These are phyloP conservation scores for Pholiota conissans DNA, from an alignment of 768 basidiomycete genomes.

Conservation along the genomic window DNA sequence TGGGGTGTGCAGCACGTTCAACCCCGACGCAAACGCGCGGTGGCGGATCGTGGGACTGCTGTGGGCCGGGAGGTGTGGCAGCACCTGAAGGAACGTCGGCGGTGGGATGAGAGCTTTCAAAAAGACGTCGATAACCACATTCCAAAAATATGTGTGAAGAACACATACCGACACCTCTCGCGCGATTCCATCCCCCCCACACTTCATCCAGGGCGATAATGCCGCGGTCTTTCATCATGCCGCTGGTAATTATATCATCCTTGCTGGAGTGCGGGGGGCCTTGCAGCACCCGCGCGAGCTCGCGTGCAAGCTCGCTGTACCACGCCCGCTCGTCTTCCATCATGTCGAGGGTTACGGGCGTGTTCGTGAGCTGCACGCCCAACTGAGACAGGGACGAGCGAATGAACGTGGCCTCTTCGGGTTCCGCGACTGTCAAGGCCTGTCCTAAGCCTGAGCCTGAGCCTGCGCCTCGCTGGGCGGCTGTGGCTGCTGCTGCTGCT, in stretches of 20 bases:
- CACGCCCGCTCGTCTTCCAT: slow-evolving; percentile 79
- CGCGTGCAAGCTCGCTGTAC: slow-evolving; percentile 77
- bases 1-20: slow-evolving; percentile 84
- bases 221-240: slow-evolving; percentile 79
- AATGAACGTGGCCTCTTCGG: slow-evolving; percentile 86
- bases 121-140: slow-evolving; percentile 1
- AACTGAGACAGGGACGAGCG: slow-evolving; percentile 88
- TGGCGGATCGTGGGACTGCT: slow-evolving; percentile 68
- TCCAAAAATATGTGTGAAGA: slow-evolving; percentile 1
- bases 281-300: slow-evolving; percentile 75
- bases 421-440: slow-evolving; percentile 48
- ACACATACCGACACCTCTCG: slow-evolving; percentile 80
- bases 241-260: slow-evolving; percentile 32
- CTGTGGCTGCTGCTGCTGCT: slow-evolving; percentile 21
- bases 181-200: slow-evolving; percentile 96
- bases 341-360: slow-evolving; percentile 89
- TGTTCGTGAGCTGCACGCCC: slow-evolving; percentile 74
- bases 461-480: slow-evolving; percentile 16
- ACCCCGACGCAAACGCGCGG: slow-evolving; percentile 71
- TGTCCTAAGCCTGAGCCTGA: slow-evolving; percentile 21
- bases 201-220: slow-evolving; percentile 89
- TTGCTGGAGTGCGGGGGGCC: slow-evolving; percentile 27
- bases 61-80: slow-evolving; percentile 64
- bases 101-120: slow-evolving; percentile 88
- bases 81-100: slow-evolving; percentile 73